Conservation (phyloP, 2,329 filamentous ascomycete species). For the Elsinoe batatas region DNA sequence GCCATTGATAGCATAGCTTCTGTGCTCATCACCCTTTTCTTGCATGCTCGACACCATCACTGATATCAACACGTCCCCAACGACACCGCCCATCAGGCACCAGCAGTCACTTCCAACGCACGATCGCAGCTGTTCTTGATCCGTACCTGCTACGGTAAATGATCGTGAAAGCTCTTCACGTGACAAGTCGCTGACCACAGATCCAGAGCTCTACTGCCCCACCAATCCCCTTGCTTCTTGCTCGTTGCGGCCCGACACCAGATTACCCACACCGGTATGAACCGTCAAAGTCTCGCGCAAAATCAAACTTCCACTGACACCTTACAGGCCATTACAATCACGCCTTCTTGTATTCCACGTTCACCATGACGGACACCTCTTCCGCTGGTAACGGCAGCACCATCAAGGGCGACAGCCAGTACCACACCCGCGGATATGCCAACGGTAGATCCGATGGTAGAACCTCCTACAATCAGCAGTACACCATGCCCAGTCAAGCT, state of each 20-base stretch:
- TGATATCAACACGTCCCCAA: slow-evolving; percentile 19
- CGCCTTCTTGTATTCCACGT: not conserved
- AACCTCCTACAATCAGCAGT: slow-evolving; percentile 23
- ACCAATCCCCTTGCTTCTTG: not conserved
- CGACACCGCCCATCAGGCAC: slow-evolving; percentile 16
- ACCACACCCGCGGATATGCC: slow-evolving; percentile 23
- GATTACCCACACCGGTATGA: not conserved
- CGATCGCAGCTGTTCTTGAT: not conserved
- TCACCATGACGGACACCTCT: not conserved
- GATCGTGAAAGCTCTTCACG: not conserved
- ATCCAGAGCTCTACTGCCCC: not conserved
- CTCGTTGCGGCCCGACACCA: not conserved
- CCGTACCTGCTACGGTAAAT: not conserved
- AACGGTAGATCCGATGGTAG: slow-evolving; percentile 18
- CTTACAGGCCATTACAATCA: not conserved
- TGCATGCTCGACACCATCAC: slow-evolving; percentile 20
- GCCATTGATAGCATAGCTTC: slow-evolving; percentile 27
- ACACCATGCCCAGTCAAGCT: slow-evolving; percentile 23
- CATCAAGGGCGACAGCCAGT: slow-evolving; percentile 26
- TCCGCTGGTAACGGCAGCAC: slow-evolving; percentile 21
- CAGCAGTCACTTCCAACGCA: slow-evolving; percentile 19
- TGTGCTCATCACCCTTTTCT: slow-evolving; percentile 26
- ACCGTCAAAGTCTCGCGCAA: not conserved
- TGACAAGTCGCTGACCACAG: not conserved
- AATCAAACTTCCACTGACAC: not conserved